Conservation (phyloP, 495 filamentous ascomycete genomes). For the Chaetomidium leptoderma region DNA sequence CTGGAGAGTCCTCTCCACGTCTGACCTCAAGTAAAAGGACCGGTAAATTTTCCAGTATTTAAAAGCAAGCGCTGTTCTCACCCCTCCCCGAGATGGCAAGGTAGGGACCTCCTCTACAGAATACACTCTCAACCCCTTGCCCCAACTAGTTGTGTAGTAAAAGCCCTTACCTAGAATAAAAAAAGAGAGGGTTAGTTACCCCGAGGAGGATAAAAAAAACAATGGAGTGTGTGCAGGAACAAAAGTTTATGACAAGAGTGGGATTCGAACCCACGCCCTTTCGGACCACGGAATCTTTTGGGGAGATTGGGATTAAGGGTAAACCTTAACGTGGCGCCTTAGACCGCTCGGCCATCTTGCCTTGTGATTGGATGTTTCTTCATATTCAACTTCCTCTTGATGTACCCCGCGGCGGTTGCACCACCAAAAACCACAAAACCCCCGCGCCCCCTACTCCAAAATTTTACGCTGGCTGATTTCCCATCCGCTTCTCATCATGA, state of each 20-base stretch:
- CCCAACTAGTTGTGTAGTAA: background rate
- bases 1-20: too few species aligned
- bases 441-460: too few species aligned
- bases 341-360: conserved; percentile 22
- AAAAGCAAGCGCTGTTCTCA: too few species aligned
- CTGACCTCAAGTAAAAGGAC: too few species aligned
- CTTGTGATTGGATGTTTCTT: conserved; percentile 4
- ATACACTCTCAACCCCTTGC: background rate
- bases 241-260: conserved; percentile 19
- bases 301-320: conserved; percentile 17
- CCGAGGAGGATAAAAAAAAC: background rate
- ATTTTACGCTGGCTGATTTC: too few species aligned
- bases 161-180: background rate
- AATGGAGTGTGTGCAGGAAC: background rate
- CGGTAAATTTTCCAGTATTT: too few species aligned
- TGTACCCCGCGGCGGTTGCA: too few species aligned
- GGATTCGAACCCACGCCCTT: conserved; percentile 21
- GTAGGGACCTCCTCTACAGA: too few species aligned
- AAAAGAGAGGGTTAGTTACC: background rate
- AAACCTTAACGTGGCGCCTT: conserved; percentile 23
- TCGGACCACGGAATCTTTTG: conserved; percentile 17
- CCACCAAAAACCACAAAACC: too few species aligned
- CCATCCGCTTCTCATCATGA: too few species aligned
- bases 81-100: too few species aligned
- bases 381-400: too few species aligned